Percentiles rank a stretch among this genome's conserved stretches.
These are phyloP conservation scores for Podila clonocystis DNA, from an alignment of 192 early-diverging fungal genomes.

Conservation along the genomic window DNA sequence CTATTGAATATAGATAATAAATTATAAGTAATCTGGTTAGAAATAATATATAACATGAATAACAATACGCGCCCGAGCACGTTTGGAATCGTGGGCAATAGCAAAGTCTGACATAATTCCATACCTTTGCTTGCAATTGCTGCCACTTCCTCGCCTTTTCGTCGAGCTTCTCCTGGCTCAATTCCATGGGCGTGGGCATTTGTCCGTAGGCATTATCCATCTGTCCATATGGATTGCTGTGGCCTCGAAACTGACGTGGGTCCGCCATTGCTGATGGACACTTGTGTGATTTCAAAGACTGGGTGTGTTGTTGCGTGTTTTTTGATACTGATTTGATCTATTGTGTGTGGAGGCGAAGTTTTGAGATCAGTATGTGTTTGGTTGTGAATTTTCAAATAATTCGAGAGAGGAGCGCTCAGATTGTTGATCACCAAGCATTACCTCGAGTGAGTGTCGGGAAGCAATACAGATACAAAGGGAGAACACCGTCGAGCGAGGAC, in stretches of 20 bases:
- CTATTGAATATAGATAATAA: constrained; percentile 17
- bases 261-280: constrained; percentile 34
- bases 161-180: constrained; percentile 64
- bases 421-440: no score
- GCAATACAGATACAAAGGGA: no score
- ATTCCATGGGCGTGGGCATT: constrained; percentile 48
- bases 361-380: no score
- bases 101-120: background rate
- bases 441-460: no score
- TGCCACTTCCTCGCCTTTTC: constrained; percentile 94
- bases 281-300: background rate
- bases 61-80: background rate
- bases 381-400: no score
- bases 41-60: background rate
- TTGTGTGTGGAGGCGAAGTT: background rate
- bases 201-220: constrained; percentile 23
- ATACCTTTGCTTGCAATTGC: constrained; percentile 81
- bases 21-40: background rate
- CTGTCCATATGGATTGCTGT: constrained; percentile 36
- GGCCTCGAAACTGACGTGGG: constrained; percentile 32
- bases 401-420: no score
- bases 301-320: background rate
- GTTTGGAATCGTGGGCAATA: no score
- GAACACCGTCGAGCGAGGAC: no score
- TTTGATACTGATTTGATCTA: background rate